Base-by-base conservation (phyloP, 2,329 filamentous ascomycete genomes). In the Fusarium ramigenum region DNA sequence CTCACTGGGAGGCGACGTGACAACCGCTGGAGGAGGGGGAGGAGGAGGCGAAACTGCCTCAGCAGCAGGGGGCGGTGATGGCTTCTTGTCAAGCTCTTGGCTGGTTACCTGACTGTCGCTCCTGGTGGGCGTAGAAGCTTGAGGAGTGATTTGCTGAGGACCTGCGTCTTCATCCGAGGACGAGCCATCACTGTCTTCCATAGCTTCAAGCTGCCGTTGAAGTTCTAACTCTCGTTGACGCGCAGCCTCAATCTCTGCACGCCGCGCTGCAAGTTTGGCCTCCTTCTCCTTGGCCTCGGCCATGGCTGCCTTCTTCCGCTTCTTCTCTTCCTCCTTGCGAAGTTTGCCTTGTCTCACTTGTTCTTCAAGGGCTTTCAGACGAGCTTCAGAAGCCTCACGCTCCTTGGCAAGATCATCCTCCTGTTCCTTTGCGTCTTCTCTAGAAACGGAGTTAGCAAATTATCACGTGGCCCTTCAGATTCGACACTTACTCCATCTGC, bases 301-400 rank as follows among this genome's bases (percentile, higher is more conserved):
- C 78, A 93, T 87, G 15, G 95, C 95, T 28, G 94, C 96, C 84
- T 97, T 95, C 86, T 95, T 96, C 77, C 90, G 92, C 72, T 92
- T 93, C 86, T 97, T 98, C 84, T 98, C 96, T 82, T 99, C 96
- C 75, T 97, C 93, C 83, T 97, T 98, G 87, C 94, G 96, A 59
- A 98, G 85, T 85, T 98, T 99, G 78, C 95, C 94, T 80, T 95
- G 93, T 72, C 92, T 92, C 59, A 98, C 95, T 82, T 98, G 95
- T 80, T 98, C 95, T 82, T 99, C 95, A 14, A 99, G 89, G 21
- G 94, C 95, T 80, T 91, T 94, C 30, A 98, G 88, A 57, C 95
- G 94, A 71, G 93, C 93, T 76, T 93, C 91, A 44, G 95, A 91
- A 60, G 93, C 94, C 78, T 95, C 90, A 60, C 92, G 92, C 83